These are phyloP conservation scores for Fusarium sulawesiense DNA, from an alignment of 2,329 filamentous ascomycete species.

Conservation along the genomic window DNA sequence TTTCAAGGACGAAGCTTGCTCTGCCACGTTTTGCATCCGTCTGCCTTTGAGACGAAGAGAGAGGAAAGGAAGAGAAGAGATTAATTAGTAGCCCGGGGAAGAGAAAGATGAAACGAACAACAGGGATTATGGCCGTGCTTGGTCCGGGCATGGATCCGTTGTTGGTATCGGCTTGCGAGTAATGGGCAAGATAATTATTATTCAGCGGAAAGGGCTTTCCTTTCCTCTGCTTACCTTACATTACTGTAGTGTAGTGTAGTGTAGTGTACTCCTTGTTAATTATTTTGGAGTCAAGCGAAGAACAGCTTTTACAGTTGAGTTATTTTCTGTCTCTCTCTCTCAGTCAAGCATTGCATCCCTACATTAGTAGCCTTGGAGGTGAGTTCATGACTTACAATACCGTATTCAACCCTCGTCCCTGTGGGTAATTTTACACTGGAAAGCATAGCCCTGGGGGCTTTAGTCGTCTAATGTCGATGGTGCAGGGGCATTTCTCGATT, in stretches of 20 bases:
- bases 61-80: not conserved
- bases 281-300: not conserved
- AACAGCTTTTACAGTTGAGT: not conserved
- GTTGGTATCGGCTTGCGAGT: conserved; percentile 19
- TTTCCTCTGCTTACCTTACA: not conserved
- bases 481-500: conserved; percentile 12
- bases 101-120: conserved; percentile 31
- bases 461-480: conserved; percentile 2
- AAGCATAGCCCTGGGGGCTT: not conserved
- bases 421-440: conserved; percentile 10
- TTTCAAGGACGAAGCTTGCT: conserved; percentile 1
- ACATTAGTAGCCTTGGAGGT: not conserved
- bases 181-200: conserved; percentile 6
- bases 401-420: not conserved
- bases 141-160: conserved; percentile 23
- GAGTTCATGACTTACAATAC: not conserved
- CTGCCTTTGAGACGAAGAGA: conserved; percentile 10
- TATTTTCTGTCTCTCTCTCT: not conserved
- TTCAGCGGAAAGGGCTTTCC: conserved; percentile 22
- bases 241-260: not conserved
- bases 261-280: not conserved
- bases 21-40: conserved; percentile 29
- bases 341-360: not conserved
- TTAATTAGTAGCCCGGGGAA: conserved; percentile 9
- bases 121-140: conserved; percentile 24